A percentile compares a stretch with the other conserved stretches of the same genome.
These are phyloP conservation scores for Hypomyces perniciosus DNA, from an alignment of 2,329 filamentous ascomycete genomes.

Conservation along the genomic window DNA sequence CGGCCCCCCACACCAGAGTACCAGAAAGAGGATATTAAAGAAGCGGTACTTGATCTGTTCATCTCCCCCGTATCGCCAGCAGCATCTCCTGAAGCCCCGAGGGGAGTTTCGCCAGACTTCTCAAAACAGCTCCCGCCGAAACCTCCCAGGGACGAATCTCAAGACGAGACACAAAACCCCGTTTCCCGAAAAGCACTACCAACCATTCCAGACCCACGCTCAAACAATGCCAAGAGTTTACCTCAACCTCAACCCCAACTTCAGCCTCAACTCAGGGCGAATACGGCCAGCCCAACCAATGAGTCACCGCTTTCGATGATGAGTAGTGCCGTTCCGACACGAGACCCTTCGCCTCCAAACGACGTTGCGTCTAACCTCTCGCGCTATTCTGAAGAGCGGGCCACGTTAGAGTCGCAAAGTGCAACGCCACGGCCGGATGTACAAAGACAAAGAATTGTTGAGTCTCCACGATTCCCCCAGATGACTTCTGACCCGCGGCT, in stretches of 20 bases:
- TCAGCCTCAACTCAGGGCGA: background rate
- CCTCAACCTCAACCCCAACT: slow-evolving; percentile 5
- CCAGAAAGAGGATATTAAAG: slow-evolving; percentile 36
- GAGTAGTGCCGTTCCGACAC: background rate
- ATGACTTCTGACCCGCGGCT: slow-evolving; percentile 26
- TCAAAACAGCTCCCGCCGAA: slow-evolving; percentile 13
- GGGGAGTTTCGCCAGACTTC: slow-evolving; percentile 14
- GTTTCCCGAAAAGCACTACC: slow-evolving; percentile 24
- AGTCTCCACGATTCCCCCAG: slow-evolving; percentile 19
- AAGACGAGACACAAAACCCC: slow-evolving; percentile 12
- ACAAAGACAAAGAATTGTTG: slow-evolving; percentile 11
- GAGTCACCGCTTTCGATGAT: slow-evolving; percentile 6
- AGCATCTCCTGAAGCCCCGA: slow-evolving; percentile 36
- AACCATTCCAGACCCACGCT: slow-evolving; percentile 13
- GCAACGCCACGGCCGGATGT: slow-evolving; percentile 24
- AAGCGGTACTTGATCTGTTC: slow-evolving; percentile 29
- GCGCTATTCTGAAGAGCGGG: slow-evolving; percentile 17
- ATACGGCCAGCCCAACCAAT: background rate
- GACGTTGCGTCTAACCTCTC: slow-evolving; percentile 17
- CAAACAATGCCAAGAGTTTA: slow-evolving; percentile 20
- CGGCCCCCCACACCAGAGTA: slow-evolving; percentile 47
- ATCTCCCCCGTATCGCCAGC: slow-evolving; percentile 41
- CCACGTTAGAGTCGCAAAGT: slow-evolving; percentile 27
- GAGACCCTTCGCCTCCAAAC: slow-evolving; percentile 14
- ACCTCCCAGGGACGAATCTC: slow-evolving; percentile 10